Evolutionary conservation across 345 rosid genomes (phyloP), one percentile per base, ranked within the genome.

Genomic region (Litchi chinensis): DNA sequence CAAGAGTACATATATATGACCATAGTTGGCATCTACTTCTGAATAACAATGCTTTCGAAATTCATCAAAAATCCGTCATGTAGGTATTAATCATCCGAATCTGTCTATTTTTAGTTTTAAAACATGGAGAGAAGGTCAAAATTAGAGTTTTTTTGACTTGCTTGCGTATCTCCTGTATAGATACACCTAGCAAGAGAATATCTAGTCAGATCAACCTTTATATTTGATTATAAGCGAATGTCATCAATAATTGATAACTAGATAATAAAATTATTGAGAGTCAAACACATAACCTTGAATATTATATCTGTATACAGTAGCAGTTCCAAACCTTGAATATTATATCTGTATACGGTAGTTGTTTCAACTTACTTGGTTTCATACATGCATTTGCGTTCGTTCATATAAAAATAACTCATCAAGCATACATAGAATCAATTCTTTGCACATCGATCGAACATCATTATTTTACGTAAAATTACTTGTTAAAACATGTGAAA

Each of bases 111-210:
- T 41, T 41, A 41, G 0, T 5, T 41, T 41, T 41, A 41, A 41
- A 41, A 41, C 44, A 41, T 41, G 7, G 57, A 52, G 57, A 52
- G 18, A 52, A 13, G 2, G 18, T 46, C 52, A 46, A 46, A 46
- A 11, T 46, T 10, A 52, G 57, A 13, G 71, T 60, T 62, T 7
- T 22, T 50, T 76, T 76, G 59, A 37, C 68, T 62, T 44, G 46
- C 57, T 48, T 68, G 68, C 78, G 76, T 50, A 79, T 79, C 82
- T 79, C 54, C 28, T 21, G 26, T 21, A 32, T 60, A 79, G 78
- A 63, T 76, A 43, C 75, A 73, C 78, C 77, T 59, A 22, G 2
- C 26, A 5, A 15, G 5, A 76, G 44, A 70, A 71, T 66, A 69
- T 75, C 12, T 60, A 10, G 65, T 12, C 16, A 21, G 65, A 21